A percentile compares a stretch with the other conserved stretches of the same genome.
Conservation (phyloP, 1,284 basidiomycete species). For the Malassezia nana region DNA sequence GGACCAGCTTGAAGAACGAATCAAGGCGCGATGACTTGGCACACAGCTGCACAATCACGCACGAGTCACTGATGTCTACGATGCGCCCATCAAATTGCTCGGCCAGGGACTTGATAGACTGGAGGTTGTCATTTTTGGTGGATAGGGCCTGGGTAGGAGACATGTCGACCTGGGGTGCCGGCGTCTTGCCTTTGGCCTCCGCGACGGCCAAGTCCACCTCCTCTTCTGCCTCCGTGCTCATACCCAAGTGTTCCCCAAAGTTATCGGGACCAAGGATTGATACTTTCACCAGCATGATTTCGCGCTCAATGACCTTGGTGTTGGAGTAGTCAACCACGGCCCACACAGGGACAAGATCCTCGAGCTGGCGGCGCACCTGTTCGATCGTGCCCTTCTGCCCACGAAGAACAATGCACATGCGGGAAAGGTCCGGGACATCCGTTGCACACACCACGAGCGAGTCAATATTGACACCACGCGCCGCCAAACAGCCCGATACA, state of each 20-base stretch:
- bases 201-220: conserved; percentile 20
- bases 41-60: conserved; percentile 85
- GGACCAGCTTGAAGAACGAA: conserved; percentile 79
- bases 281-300: conserved; percentile 78
- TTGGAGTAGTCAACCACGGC: conserved; percentile 47
- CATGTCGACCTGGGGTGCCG: conserved; percentile 52
- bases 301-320: conserved; percentile 64
- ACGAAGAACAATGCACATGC: conserved; percentile 94
- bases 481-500: conserved; percentile 92
- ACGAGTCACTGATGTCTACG: conserved; percentile 87
- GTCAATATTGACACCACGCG: conserved; percentile 94
- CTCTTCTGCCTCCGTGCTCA: conserved; percentile 25
- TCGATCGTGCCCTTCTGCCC: conserved; percentile 97
- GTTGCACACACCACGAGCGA: conserved; percentile 97
- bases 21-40: conserved; percentile 85
- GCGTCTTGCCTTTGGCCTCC: conserved; percentile 12
- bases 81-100: conserved; percentile 83
- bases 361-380: conserved; percentile 56
- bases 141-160: conserved; percentile 69
- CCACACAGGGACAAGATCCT: conserved; percentile 47
- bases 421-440: conserved; percentile 88
- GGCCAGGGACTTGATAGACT: conserved; percentile 72
- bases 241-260: conserved; percentile 56
- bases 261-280: conserved; percentile 97
- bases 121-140: conserved; percentile 78